A percentile compares a stretch with the other conserved stretches of the same genome.
Evolutionary conservation across 371 early-diverging fungal genomes (phyloP).

Genomic region (Batrachochytrium dendrobatidis): DNA sequence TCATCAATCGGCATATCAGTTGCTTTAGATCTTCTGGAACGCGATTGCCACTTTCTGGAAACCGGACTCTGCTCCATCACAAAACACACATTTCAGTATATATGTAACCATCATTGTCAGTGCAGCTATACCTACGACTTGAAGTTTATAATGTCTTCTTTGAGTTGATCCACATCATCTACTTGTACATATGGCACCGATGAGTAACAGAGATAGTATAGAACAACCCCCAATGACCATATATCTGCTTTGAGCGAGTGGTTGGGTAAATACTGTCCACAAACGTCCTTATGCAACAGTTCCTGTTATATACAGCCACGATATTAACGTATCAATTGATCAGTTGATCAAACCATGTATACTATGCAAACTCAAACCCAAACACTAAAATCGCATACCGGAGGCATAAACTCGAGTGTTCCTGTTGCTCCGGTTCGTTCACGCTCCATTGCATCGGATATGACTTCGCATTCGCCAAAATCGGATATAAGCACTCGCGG

Average conservation of each 20-base stretch:
- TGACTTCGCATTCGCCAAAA: constrained; percentile 92
- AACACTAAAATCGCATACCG: no score
- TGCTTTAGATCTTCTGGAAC: constrained; percentile 19
- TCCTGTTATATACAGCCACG: constrained; percentile 11
- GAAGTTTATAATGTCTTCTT: constrained; percentile 67
- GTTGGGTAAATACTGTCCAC: constrained; percentile 21
- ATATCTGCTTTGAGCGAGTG: constrained; percentile 84
- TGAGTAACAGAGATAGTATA: constrained; percentile 83
- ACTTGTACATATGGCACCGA: constrained; percentile 73
- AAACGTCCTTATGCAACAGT: constrained; percentile 14
- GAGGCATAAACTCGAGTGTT: constrained; percentile 92
- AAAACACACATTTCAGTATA: not conserved
- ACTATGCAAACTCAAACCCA: no score
- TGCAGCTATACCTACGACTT: constrained; percentile 8
- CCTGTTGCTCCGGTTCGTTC: constrained; percentile 91
- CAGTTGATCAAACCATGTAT: no score
- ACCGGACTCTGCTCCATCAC: constrained; percentile 7
- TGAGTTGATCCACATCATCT: constrained; percentile 79
- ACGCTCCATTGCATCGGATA: constrained; percentile 35
- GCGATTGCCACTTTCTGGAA: constrained; percentile 13
- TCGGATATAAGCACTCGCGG: constrained; percentile 86
- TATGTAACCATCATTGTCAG: not conserved
- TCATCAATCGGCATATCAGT: constrained; percentile 15
- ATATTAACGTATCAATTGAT: no score
- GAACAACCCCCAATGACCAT: constrained; percentile 91